phyloP scores from a whole-genome alignment of 78 protist species.

The Dictyostelium capitatum region DNA sequence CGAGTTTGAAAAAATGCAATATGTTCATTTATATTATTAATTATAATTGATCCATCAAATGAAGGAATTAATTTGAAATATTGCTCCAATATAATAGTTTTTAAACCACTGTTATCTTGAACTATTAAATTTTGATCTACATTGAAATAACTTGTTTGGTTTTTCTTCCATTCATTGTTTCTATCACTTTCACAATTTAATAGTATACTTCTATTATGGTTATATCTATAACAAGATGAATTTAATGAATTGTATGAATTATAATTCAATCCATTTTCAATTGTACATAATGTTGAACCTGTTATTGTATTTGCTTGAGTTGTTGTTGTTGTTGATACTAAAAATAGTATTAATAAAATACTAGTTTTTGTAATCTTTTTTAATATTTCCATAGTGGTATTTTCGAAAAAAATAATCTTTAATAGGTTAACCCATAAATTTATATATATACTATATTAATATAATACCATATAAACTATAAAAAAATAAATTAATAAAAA shows the following conservation, averaged over 20 bases:
- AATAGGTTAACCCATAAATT: no score
- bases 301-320: background rate
- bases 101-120: background rate
- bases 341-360: no score
- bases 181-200: constrained; percentile 5
- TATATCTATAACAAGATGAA: background rate
- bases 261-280: background rate
- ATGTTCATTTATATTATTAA: background rate
- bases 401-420: no score
- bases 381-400: no score
- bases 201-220: background rate
- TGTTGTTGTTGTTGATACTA: background rate
- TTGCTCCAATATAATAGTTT: background rate
- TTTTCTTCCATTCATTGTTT: constrained; percentile 1
- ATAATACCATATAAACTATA: no score
- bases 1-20: background rate
- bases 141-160: background rate
- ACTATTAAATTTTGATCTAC: background rate
- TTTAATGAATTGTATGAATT: background rate
- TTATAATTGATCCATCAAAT: background rate
- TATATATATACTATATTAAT: no score
- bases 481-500: no score
- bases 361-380: no score
- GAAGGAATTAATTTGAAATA: background rate
- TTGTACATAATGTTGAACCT: background rate